Conservation (phyloP, 306 rosid species). For the Trichosanthes cucumerina region DNA sequence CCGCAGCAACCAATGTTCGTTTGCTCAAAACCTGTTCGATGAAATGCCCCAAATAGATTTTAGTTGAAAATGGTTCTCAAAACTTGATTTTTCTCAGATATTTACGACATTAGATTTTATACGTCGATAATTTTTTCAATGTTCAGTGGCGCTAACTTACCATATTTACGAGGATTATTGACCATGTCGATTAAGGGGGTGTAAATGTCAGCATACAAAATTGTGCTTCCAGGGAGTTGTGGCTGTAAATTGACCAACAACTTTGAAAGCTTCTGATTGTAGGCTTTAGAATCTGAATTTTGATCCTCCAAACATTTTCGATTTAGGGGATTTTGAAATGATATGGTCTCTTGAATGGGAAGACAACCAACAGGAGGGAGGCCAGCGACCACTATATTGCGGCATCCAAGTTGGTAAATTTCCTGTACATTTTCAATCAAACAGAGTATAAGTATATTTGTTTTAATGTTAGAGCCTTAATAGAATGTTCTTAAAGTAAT, state of each 20-base stretch:
- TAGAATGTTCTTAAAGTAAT: no score
- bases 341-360: slow-evolving; percentile 51
- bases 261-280: slow-evolving; percentile 40
- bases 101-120: not conserved
- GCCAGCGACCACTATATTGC: not conserved
- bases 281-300: slow-evolving; percentile 33
- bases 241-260: slow-evolving; percentile 9
- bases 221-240: slow-evolving; percentile 32
- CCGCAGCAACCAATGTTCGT: not conserved
- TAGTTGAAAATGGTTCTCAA: not conserved
- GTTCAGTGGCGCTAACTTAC: not conserved
- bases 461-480: no score
- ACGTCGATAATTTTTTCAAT: not conserved
- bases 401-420: slow-evolving; percentile 5
- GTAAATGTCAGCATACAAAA: slow-evolving; percentile 29
- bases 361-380: slow-evolving; percentile 23
- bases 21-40: not conserved
- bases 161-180: slow-evolving; percentile 43
- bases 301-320: slow-evolving; percentile 38
- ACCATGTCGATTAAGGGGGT: slow-evolving; percentile 28
- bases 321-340: not conserved
- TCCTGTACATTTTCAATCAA: not conserved
- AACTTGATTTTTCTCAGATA: not conserved
- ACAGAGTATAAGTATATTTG: no score
- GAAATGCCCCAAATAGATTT: not conserved